Evolutionary conservation across 805 yeast genomes (phyloP).

Genomic region (Candida sphagnicola): DNA sequence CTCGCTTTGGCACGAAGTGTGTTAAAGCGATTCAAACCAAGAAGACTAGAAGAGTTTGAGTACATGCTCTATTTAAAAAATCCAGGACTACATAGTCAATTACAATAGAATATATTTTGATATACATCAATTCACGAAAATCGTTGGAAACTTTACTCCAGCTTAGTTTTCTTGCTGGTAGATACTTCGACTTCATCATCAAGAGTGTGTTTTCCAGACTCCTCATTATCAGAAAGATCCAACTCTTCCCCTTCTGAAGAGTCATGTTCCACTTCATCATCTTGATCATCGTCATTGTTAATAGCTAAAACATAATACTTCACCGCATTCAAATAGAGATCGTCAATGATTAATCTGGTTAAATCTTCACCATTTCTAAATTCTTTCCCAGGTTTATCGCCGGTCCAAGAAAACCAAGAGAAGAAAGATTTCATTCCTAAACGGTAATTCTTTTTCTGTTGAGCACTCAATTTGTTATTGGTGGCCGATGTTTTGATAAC

Average conservation of each 20-base stretch:
- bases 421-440: conserved; percentile 80
- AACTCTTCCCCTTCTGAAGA: conserved; percentile 16
- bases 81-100: too few species aligned
- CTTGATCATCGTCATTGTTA: conserved; percentile 52
- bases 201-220: not conserved
- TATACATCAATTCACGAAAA: too few species aligned
- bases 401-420: conserved; percentile 86
- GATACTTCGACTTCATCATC: not conserved
- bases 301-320: conserved; percentile 76
- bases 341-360: conserved; percentile 69
- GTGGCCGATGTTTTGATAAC: too few species aligned
- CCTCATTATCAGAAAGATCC: conserved; percentile 25
- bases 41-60: too few species aligned
- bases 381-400: conserved; percentile 70
- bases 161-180: not conserved
- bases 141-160: too few species aligned
- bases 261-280: conserved; percentile 44
- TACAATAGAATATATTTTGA: too few species aligned
- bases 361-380: conserved; percentile 77
- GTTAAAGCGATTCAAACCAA: too few species aligned
- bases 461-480: conserved; percentile 39
- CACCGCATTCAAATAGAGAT: conserved; percentile 80
- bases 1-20: too few species aligned
- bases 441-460: conserved; percentile 59
- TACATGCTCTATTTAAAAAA: too few species aligned